A percentile compares a stretch with the other conserved stretches of the same genome.
Conservation (phyloP, 1,284 basidiomycete species). For the Volvariella volvacea region DNA sequence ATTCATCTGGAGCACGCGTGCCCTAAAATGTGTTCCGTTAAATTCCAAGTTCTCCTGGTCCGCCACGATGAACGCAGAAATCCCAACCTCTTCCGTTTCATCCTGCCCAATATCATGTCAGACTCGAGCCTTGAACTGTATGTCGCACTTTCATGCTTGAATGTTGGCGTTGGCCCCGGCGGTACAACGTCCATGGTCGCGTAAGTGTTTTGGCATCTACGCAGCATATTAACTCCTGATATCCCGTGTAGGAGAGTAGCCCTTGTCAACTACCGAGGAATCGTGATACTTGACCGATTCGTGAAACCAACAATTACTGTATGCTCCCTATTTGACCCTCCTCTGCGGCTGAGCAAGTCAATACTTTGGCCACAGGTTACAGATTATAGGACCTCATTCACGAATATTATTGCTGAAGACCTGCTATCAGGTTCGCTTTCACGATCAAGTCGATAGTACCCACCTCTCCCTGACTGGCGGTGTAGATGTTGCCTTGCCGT, state of each 20-base stretch:
- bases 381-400: constrained; percentile 66
- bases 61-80: constrained; percentile 10
- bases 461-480: constrained; percentile 3
- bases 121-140: constrained; percentile 29
- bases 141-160: constrained; percentile 49
- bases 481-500: constrained; percentile 43
- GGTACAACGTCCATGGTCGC: constrained; percentile 74
- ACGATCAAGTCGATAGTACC: constrained; percentile 1
- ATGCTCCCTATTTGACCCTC: constrained; percentile 4
- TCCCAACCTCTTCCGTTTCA: constrained; percentile 13
- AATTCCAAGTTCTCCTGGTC: constrained; percentile 9
- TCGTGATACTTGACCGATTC: constrained; percentile 50
- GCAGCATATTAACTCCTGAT: constrained; percentile 9
- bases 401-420: constrained; percentile 57
- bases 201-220: constrained; percentile 32
- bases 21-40: constrained; percentile 6
- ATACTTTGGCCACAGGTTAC: constrained; percentile 37
- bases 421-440: constrained; percentile 39
- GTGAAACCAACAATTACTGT: constrained; percentile 46
- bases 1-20: background rate
- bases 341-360: background rate
- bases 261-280: constrained; percentile 58
- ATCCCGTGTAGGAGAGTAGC: constrained; percentile 43
- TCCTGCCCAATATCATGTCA: background rate
- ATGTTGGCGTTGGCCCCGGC: constrained; percentile 70